Conservation (phyloP, 768 basidiomycete genomes). For the Boletellus sp. region DNA sequence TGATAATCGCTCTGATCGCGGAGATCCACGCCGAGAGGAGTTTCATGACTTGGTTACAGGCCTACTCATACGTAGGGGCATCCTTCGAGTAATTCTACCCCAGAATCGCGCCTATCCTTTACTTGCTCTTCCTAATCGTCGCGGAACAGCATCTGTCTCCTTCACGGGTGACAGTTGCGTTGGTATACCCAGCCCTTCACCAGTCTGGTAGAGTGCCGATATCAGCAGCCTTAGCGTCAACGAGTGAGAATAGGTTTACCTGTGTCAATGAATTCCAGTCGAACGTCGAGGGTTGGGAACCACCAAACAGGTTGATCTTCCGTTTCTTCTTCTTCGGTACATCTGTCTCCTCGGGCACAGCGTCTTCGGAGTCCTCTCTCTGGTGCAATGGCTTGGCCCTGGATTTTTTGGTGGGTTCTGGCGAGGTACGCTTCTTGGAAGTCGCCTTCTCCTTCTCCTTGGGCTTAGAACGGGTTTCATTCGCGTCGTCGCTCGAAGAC, state of each 20-base stretch:
- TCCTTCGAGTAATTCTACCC: too few species aligned
- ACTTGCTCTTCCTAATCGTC: conserved; percentile 33
- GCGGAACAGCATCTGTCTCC: conserved; percentile 47
- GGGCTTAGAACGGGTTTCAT: conserved; percentile 10
- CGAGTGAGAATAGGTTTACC: conserved; percentile 26
- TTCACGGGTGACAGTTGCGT: conserved; percentile 66
- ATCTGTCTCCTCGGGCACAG: conserved; percentile 18
- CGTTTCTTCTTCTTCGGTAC: conserved; percentile 64
- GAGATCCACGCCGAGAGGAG: conserved; percentile 66
- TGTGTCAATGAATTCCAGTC: conserved; percentile 43
- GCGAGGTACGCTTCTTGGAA: conserved; percentile 17
- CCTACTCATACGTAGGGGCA: too few species aligned
- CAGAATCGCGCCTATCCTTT: conserved; percentile 14
- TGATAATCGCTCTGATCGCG: conserved; percentile 84
- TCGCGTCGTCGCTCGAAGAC: conserved; percentile 15
- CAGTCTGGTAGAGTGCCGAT: conserved; percentile 22
- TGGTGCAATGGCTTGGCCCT: conserved; percentile 13
- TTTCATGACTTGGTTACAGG: conserved; percentile 79
- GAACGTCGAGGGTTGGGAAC: conserved; percentile 39
- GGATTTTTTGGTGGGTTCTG: conserved; percentile 21
- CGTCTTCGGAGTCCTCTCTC: conserved; percentile 17
- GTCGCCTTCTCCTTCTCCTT: conserved; percentile 16
- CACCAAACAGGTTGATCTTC: conserved; percentile 60
- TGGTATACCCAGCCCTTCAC: conserved; percentile 56
- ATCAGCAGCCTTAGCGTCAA: neutral